Conservation (phyloP, 169 alveolate genomes). For the Plasmodium relictum region DNA sequence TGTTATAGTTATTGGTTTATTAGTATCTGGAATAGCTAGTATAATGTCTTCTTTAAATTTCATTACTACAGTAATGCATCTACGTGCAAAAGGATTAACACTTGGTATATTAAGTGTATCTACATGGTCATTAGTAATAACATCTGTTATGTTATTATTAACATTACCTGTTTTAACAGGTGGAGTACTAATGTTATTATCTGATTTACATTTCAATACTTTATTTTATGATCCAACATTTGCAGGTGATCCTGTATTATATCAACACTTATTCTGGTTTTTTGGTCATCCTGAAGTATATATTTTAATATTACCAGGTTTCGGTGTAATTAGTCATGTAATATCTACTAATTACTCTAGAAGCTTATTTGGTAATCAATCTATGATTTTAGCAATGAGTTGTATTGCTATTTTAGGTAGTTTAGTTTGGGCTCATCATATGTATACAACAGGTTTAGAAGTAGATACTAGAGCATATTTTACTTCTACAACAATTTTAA, state of each 20-base stretch:
- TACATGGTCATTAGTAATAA: conserved; percentile 56
- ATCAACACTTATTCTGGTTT: conserved; percentile 88
- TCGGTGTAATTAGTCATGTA: conserved; percentile 82
- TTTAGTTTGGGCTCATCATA: conserved; percentile 88
- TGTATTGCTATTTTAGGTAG: conserved; percentile 87
- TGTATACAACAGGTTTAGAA: conserved; percentile 87
- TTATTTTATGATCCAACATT: conserved; percentile 82
- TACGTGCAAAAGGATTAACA: conserved; percentile 39
- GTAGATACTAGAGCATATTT: conserved; percentile 85
- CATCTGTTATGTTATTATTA: conserved; percentile 59
- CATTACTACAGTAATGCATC: conserved; percentile 29
- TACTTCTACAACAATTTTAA: conserved; percentile 83
- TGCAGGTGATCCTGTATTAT: conserved; percentile 86
- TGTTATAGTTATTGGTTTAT: conserved; percentile 33
- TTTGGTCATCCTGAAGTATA: conserved; percentile 88
- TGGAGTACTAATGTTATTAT: conserved; percentile 80
- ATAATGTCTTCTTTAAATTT: conserved; percentile 57
- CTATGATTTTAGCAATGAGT: conserved; percentile 89
- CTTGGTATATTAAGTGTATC: conserved; percentile 27
- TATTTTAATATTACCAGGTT: conserved; percentile 83
- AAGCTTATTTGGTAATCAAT: conserved; percentile 83
- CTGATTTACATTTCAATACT: conserved; percentile 81
- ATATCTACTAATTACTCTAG: conserved; percentile 77
- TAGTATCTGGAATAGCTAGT: conserved; percentile 64
- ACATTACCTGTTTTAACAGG: conserved; percentile 83